These are phyloP conservation scores for Fragilaria crotonensis DNA, from an alignment of 108 stramenopile species.

Conservation along the genomic window DNA sequence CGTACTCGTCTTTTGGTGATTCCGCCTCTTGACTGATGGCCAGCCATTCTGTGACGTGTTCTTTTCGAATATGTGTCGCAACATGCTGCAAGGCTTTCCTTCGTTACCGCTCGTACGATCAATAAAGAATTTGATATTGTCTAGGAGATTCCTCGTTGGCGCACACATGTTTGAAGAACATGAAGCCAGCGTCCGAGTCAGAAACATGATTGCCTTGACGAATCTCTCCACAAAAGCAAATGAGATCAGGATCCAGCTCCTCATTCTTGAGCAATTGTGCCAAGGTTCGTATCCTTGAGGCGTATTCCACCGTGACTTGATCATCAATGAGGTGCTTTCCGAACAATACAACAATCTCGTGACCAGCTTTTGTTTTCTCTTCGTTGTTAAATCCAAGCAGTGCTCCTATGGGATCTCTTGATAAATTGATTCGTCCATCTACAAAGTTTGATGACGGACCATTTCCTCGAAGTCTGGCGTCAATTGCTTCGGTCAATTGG, in stretches of 20 bases:
- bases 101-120: slow-evolving; percentile 22
- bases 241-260: slow-evolving; percentile 28
- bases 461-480: too few relatives aligned
- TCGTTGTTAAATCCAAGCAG: slow-evolving; percentile 5
- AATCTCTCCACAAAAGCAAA: slow-evolving; percentile 54
- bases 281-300: slow-evolving; percentile 45
- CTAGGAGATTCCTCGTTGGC: slow-evolving; percentile 37
- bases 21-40: slow-evolving; percentile 2
- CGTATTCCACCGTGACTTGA: slow-evolving; percentile 68
- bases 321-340: slow-evolving; percentile 52
- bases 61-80: slow-evolving; percentile 23
- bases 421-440: neutral
- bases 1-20: slow-evolving; percentile 26
- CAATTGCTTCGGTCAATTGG: too few relatives aligned
- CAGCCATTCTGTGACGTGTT: slow-evolving; percentile 6
- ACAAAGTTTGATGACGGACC: neutral
- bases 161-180: slow-evolving; percentile 65
- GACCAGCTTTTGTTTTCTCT: slow-evolving; percentile 22
- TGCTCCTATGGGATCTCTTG: slow-evolving; percentile 2
- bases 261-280: slow-evolving; percentile 48
- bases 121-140: slow-evolving; percentile 28
- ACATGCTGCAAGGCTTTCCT: slow-evolving; percentile 30
- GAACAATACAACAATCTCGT: slow-evolving; percentile 54
- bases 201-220: slow-evolving; percentile 19
- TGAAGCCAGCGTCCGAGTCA: slow-evolving; percentile 49